A percentile compares a stretch with the other conserved stretches of the same genome.
These are phyloP conservation scores for Hamigera avellanea DNA, from an alignment of 495 filamentous ascomycete genomes.

Conservation along the genomic window DNA sequence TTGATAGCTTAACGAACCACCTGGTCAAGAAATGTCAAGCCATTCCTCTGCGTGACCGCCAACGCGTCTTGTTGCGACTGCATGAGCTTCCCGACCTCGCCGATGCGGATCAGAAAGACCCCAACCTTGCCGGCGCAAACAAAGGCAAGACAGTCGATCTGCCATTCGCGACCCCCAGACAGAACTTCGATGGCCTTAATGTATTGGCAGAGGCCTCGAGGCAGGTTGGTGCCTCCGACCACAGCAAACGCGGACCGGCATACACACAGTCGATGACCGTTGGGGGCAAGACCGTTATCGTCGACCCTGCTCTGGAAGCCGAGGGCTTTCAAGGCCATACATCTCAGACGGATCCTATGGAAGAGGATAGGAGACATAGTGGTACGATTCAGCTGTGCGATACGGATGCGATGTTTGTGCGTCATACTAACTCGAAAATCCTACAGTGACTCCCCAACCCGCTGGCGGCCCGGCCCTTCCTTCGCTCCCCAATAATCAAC, in stretches of 20 bases:
- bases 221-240: slow-evolving; percentile 45
- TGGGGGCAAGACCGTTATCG: slow-evolving; percentile 36
- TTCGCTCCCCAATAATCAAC: slow-evolving; percentile 24
- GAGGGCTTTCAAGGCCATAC: slow-evolving; percentile 30
- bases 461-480: slow-evolving; percentile 15
- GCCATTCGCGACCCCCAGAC: slow-evolving; percentile 30
- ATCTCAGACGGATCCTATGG: slow-evolving; percentile 15
- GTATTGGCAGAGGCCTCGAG: slow-evolving; percentile 75
- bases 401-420: background rate
- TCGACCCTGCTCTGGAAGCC: slow-evolving; percentile 35
- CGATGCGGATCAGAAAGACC: slow-evolving; percentile 24
- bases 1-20: slow-evolving; percentile 67
- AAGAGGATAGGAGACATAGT: slow-evolving; percentile 17
- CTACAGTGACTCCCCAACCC: slow-evolving; percentile 19
- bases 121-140: slow-evolving; percentile 21
- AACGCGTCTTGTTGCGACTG: slow-evolving; percentile 50
- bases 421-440: too few relatives aligned
- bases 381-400: slow-evolving; percentile 17
- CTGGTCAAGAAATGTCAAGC: slow-evolving; percentile 73
- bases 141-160: slow-evolving; percentile 28
- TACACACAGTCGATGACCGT: slow-evolving; percentile 36
- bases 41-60: slow-evolving; percentile 52
- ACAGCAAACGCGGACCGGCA: slow-evolving; percentile 27
- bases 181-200: slow-evolving; percentile 63
- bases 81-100: slow-evolving; percentile 35